Evolutionary conservation across 768 basidiomycete species (phyloP).

Genomic region (Tulasnella sp.): DNA sequence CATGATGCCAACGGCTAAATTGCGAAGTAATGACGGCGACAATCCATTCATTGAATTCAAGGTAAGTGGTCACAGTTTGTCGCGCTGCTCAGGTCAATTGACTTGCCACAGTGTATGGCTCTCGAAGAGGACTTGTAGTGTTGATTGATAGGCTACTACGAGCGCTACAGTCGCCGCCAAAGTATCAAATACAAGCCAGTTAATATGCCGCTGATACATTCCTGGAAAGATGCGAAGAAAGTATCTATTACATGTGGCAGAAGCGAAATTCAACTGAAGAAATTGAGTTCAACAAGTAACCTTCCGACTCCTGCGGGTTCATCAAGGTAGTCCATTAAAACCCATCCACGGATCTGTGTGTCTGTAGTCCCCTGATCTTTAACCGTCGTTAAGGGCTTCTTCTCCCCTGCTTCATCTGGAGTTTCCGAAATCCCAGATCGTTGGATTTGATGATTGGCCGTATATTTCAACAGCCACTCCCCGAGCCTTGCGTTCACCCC

Average conservation of each 20-base stretch:
- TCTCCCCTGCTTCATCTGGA: slow-evolving; percentile 25
- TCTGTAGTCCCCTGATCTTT: slow-evolving; percentile 7
- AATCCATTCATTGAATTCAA: slow-evolving; percentile 70
- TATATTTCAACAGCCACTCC: slow-evolving; percentile 47
- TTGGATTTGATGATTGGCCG: slow-evolving; percentile 4
- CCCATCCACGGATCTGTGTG: slow-evolving; percentile 52
- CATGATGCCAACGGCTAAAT: slow-evolving; percentile 47
- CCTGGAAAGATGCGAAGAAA: too few species aligned
- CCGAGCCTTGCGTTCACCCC: slow-evolving; percentile 72
- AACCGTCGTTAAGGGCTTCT: slow-evolving; percentile 19
- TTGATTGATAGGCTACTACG: too few species aligned
- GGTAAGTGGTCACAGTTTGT: slow-evolving; percentile 35
- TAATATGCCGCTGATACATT: too few species aligned
- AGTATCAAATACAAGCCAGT: too few species aligned
- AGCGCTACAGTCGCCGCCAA: too few species aligned
- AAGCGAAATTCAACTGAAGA: too few species aligned
- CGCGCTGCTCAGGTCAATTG: background rate
- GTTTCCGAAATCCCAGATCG: slow-evolving; percentile 10
- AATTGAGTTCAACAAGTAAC: slow-evolving; percentile 69
- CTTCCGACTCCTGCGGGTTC: slow-evolving; percentile 47
- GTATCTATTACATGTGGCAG: too few species aligned
- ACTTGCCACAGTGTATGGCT: slow-evolving; percentile 17
- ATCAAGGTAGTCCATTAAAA: slow-evolving; percentile 57
- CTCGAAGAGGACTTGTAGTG: slow-evolving; percentile 21
- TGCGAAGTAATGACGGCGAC: slow-evolving; percentile 37